A percentile compares a stretch with the other conserved stretches of the same genome.
phyloP scores from a whole-genome alignment of 164 flowering plant genomes.

The Akebia trifoliata region DNA sequence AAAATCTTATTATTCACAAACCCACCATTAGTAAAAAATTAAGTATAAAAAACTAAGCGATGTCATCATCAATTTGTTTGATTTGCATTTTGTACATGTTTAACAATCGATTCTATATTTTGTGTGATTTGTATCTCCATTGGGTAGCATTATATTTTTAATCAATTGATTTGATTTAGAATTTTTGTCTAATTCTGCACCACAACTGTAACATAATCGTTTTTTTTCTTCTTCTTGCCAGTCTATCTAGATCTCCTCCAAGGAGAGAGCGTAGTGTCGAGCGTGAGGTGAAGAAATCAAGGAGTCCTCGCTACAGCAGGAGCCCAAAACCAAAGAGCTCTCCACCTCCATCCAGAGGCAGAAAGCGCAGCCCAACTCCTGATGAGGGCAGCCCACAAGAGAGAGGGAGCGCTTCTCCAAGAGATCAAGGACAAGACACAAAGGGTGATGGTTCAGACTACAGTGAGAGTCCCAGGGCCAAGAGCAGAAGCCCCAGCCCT shows the following conservation, averaged over 20 bases:
- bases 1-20: too few species aligned
- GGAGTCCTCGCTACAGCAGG: slow-evolving; percentile 47
- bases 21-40: too few species aligned
- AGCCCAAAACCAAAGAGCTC: slow-evolving; percentile 48
- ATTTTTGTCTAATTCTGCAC: not conserved
- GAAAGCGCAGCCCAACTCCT: slow-evolving; percentile 56
- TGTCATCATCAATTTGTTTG: too few species aligned
- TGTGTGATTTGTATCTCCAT: too few species aligned
- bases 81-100: too few species aligned
- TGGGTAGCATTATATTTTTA: too few species aligned
- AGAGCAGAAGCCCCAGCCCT: slow-evolving; percentile 44
- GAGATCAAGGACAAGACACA: slow-evolving; percentile 22
- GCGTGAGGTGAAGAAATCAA: slow-evolving; percentile 44
- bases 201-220: not conserved
- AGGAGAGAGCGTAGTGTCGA: slow-evolving; percentile 45
- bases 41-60: too few species aligned
- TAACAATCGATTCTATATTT: too few species aligned
- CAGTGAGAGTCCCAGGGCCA: slow-evolving; percentile 48
- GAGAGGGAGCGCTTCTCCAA: slow-evolving; percentile 41
- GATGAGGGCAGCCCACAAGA: slow-evolving; percentile 40
- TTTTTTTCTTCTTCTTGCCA: slow-evolving; percentile 20
- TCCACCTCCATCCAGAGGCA: slow-evolving; percentile 49
- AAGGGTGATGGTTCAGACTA: slow-evolving; percentile 46
- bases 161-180: not conserved
- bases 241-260: slow-evolving; percentile 64